Evolutionary conservation across 768 basidiomycete species (phyloP).

Genomic region (Tephrocybe rancida): DNA sequence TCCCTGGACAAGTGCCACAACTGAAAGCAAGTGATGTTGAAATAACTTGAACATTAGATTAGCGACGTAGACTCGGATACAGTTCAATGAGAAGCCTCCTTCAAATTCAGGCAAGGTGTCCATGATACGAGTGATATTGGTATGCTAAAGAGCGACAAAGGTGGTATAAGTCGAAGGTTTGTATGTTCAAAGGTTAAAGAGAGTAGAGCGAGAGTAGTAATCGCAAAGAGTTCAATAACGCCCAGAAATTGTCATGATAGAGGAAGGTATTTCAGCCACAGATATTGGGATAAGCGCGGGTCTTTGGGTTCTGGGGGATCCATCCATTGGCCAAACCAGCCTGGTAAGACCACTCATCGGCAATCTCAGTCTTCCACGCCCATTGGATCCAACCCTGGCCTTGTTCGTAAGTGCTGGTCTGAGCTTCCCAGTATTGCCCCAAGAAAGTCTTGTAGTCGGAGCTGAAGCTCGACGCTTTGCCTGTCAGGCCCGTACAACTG

Average conservation of each 20-base stretch:
- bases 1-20: too few species aligned
- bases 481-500: slow-evolving; percentile 74
- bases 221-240: not conserved
- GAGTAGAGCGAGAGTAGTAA: not conserved
- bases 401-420: slow-evolving; percentile 71
- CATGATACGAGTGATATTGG: too few species aligned
- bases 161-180: not conserved
- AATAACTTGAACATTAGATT: too few species aligned
- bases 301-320: slow-evolving; percentile 69
- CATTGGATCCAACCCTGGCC: slow-evolving; percentile 80
- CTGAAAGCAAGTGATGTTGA: too few species aligned
- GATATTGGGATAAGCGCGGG: slow-evolving; percentile 58
- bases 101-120: too few species aligned
- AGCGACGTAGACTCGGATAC: too few species aligned
- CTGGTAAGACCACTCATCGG: slow-evolving; percentile 91
- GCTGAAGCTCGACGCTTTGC: slow-evolving; percentile 73
- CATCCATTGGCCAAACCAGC: slow-evolving; percentile 79
- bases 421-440: slow-evolving; percentile 83
- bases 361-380: slow-evolving; percentile 84
- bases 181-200: not conserved
- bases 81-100: too few species aligned
- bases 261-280: slow-evolving; percentile 43
- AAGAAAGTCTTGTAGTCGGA: slow-evolving; percentile 80
- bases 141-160: slow-evolving; percentile 6
- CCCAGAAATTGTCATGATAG: not conserved